These are phyloP conservation scores for Elsinoe australis DNA, from an alignment of 2,329 filamentous ascomycete genomes.

Conservation along the genomic window DNA sequence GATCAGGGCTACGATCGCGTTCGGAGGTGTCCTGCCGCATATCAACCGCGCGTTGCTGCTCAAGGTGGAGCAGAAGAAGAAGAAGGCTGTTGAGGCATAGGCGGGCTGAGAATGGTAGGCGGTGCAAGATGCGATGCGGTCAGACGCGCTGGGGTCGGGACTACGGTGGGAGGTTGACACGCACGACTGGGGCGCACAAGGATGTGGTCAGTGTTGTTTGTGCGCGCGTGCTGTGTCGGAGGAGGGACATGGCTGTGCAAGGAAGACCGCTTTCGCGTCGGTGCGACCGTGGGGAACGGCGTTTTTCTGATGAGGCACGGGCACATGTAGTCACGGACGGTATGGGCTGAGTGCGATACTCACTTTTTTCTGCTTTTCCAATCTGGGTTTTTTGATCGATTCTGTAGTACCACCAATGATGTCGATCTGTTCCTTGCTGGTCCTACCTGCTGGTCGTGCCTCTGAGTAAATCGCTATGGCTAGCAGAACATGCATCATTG, in stretches of 20 bases:
- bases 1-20: constrained; percentile 95
- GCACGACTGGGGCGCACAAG: no score
- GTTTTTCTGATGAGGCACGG: not conserved
- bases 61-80: constrained; percentile 98
- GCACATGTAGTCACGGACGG: constrained; percentile 12
- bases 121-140: constrained; percentile 15
- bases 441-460: constrained; percentile 1
- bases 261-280: not conserved
- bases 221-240: no score
- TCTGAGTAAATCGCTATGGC: no score
- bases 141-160: not conserved
- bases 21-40: constrained; percentile 94
- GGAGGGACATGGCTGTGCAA: no score
- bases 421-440: constrained; percentile 15
- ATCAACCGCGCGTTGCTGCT: constrained; percentile 95
- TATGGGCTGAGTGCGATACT: not conserved
- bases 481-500: no score
- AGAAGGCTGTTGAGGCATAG: constrained; percentile 47
- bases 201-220: no score
- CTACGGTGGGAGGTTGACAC: no score
- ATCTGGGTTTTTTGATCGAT: constrained; percentile 3
- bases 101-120: not conserved
- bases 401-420: constrained; percentile 14
- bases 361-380: constrained; percentile 9
- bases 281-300: not conserved